A percentile compares a stretch with the other conserved stretches of the same genome.
These are phyloP conservation scores for Coniochaeta sp. DNA, from an alignment of 2,329 filamentous ascomycete genomes.

Conservation along the genomic window DNA sequence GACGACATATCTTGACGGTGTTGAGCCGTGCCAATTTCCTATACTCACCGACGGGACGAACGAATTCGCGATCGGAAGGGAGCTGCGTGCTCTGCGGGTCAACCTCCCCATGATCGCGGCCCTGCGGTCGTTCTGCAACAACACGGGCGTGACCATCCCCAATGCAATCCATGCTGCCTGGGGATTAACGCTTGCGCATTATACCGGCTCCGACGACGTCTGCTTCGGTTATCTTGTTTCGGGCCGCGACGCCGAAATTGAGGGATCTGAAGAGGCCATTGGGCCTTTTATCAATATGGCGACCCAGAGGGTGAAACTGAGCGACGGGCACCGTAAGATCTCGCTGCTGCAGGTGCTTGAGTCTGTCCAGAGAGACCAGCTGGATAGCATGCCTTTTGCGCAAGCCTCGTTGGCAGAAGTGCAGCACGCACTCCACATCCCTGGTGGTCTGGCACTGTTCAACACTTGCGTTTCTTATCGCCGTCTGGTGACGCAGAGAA, in stretches of 20 bases:
- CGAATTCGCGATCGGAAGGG: slow-evolving; percentile 2
- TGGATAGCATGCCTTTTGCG: slow-evolving; percentile 14
- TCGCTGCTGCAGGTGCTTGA: slow-evolving; percentile 12
- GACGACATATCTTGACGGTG: slow-evolving; percentile 33
- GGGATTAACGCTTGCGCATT: slow-evolving; percentile 27
- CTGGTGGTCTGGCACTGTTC: slow-evolving; percentile 16
- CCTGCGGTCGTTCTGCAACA: slow-evolving; percentile 30
- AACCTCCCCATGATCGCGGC: slow-evolving; percentile 12
- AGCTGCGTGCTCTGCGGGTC: slow-evolving; percentile 16
- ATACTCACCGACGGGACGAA: slow-evolving; percentile 13
- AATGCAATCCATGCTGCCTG: slow-evolving; percentile 35
- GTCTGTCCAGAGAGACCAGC: slow-evolving; percentile 13
- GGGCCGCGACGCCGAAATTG: slow-evolving; percentile 14
- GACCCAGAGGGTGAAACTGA: slow-evolving; percentile 11
- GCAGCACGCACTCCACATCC: slow-evolving; percentile 14
- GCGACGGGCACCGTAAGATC: background rate
- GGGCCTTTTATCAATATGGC: slow-evolving; percentile 19
- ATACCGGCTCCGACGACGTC: slow-evolving; percentile 26
- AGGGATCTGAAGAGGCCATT: slow-evolving; percentile 14
- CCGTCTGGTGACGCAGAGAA: slow-evolving; percentile 4
- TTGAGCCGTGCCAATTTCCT: slow-evolving; percentile 40
- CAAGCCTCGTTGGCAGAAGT: slow-evolving; percentile 16
- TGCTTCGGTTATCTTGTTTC: slow-evolving; percentile 35
- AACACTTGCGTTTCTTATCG: slow-evolving; percentile 18
- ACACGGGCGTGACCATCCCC: slow-evolving; percentile 36